Evolutionary conservation across 2,329 filamentous ascomycete genomes (phyloP).

Genomic region (Ophiostoma angusticollis): DNA sequence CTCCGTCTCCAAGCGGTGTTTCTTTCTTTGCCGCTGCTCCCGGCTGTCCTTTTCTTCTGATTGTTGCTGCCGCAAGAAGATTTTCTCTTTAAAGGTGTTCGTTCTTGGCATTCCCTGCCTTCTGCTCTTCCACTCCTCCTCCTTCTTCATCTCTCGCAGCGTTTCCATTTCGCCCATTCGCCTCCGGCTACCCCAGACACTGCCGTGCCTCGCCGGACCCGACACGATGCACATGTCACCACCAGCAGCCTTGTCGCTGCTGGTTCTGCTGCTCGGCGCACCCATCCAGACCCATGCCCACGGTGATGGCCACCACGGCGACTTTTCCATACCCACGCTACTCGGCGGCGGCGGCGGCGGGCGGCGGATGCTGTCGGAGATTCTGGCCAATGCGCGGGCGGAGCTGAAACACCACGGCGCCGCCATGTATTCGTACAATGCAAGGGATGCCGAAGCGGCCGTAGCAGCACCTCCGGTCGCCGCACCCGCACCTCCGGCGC

Average conservation of each 20-base stretch:
- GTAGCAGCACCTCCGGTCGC: too few species aligned
- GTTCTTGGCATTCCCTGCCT: neutral
- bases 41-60: too few species aligned
- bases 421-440: too few species aligned
- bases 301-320: conserved; percentile 15
- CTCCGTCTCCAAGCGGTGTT: too few species aligned
- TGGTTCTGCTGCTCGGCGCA: conserved; percentile 18
- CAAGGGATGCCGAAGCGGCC: too few species aligned
- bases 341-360: conserved; percentile 18
- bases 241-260: neutral
- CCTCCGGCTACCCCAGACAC: too few species aligned
- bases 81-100: neutral
- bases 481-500: too few species aligned
- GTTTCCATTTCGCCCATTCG: too few species aligned
- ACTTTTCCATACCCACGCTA: conserved; percentile 17
- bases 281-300: conserved; percentile 18
- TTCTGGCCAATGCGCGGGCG: conserved; percentile 8
- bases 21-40: too few species aligned
- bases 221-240: neutral
- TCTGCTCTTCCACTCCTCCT: neutral
- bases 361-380: conserved; percentile 17
- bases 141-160: neutral
- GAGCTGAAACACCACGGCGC: too few species aligned
- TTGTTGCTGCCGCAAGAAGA: too few species aligned
- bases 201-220: too few species aligned